Conservation (phyloP, 345 rosid species). For the Acer campestre region DNA sequence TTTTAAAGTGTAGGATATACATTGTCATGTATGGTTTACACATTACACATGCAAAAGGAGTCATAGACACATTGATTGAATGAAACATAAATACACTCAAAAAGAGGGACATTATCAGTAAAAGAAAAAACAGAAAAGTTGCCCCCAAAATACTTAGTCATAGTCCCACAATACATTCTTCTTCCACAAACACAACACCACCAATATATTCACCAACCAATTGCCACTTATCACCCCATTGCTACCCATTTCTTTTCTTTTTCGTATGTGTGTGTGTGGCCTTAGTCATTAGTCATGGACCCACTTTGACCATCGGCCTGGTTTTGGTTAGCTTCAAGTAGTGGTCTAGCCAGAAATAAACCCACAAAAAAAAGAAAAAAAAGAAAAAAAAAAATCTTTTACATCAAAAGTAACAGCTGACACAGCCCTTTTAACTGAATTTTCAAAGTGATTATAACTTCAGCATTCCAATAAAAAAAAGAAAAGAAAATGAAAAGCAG, state of each 20-base stretch:
- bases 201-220: too few species aligned
- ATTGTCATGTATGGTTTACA: neutral
- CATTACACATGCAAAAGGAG: too few species aligned
- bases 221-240: neutral
- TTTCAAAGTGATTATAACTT: constrained; percentile 23
- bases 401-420: constrained; percentile 6
- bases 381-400: neutral
- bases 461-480: constrained; percentile 11
- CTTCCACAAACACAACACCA: neutral
- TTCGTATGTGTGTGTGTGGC: constrained; percentile 14
- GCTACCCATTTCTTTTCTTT: constrained; percentile 1
- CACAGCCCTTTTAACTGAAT: constrained; percentile 6
- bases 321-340: constrained; percentile 4
- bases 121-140: constrained; percentile 14
- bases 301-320: constrained; percentile 44
- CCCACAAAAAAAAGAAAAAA: neutral
- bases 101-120: constrained; percentile 30
- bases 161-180: constrained; percentile 18
- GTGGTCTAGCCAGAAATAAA: neutral
- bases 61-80: constrained; percentile 18
- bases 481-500: constrained; percentile 1
- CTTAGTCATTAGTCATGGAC: constrained; percentile 34
- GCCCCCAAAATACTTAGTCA: constrained; percentile 9
- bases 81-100: constrained; percentile 14
- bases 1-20: neutral